Conservation (phyloP, 352 stramenopile genomes). For the Phytophthora uliginosa region DNA sequence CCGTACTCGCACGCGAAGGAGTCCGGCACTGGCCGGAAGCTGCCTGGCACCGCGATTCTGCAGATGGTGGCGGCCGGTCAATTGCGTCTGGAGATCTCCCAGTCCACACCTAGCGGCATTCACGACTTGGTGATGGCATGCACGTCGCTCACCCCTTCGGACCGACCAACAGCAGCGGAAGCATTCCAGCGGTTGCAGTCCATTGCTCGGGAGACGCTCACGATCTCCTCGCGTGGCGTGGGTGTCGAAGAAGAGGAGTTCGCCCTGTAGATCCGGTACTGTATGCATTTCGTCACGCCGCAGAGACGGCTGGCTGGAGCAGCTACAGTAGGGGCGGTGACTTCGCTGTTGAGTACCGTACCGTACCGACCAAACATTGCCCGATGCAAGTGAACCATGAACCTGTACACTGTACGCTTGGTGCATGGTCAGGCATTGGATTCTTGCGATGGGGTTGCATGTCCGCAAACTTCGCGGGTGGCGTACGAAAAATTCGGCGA, state of each 20-base stretch:
- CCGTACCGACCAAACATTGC: not conserved
- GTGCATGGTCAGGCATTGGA: conserved; percentile 16
- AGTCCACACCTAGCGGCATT: conserved; percentile 30
- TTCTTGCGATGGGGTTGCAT: conserved; percentile 26
- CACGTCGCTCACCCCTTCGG: conserved; percentile 39
- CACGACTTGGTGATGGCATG: conserved; percentile 47
- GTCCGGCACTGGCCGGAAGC: conserved; percentile 26
- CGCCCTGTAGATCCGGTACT: conserved; percentile 32
- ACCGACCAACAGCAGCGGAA: conserved; percentile 48
- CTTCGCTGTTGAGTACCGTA: conserved; percentile 1
- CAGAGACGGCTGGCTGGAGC: not conserved
- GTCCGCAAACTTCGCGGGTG: conserved; percentile 2
- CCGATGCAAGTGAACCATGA: not conserved
- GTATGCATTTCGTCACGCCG: conserved; percentile 24
- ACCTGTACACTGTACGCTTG: conserved; percentile 1
- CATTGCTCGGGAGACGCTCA: conserved; percentile 31
- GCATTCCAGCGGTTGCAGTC: conserved; percentile 45
- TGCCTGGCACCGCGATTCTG: conserved; percentile 46
- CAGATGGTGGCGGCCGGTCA: conserved; percentile 53
- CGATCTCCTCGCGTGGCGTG: conserved; percentile 35
- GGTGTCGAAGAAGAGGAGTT: conserved; percentile 33
- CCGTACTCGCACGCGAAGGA: conserved; percentile 46
- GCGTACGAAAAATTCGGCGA: conserved; percentile 19
- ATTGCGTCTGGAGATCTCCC: conserved; percentile 45
- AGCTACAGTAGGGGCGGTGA: conserved; percentile 1